Conservation (phyloP, 2,329 filamentous ascomycete species). For the Ophiostoma angusticollis region DNA sequence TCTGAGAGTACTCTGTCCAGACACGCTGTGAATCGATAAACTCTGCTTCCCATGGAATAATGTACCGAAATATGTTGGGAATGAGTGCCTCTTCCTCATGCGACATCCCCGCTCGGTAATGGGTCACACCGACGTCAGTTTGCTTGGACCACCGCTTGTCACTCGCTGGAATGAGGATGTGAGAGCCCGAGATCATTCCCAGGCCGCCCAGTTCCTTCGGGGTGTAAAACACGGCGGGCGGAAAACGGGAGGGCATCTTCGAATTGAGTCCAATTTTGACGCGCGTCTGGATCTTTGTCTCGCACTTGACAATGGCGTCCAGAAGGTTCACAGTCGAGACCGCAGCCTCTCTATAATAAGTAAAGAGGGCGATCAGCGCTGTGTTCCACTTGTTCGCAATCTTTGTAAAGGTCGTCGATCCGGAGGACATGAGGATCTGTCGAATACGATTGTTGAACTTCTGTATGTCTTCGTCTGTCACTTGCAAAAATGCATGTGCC, state of each 20-base stretch:
- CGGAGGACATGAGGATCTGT: constrained; percentile 97
- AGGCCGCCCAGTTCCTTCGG: constrained; percentile 94
- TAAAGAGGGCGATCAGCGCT: constrained; percentile 89
- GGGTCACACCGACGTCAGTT: constrained; percentile 91
- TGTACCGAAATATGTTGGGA: constrained; percentile 98
- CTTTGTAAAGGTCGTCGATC: constrained; percentile 98
- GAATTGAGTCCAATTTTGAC: constrained; percentile 98
- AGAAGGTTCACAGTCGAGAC: constrained; percentile 89
- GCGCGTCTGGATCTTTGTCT: constrained; percentile 97
- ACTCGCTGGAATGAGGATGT: constrained; percentile 92
- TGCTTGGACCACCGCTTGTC: constrained; percentile 99
- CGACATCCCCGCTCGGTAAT: constrained; percentile 95
- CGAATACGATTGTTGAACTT: constrained; percentile 99
- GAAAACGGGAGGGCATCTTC: constrained; percentile 98
- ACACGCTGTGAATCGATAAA: constrained; percentile 98
- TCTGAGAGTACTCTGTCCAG: constrained; percentile 98
- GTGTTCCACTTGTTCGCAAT: constrained; percentile 99
- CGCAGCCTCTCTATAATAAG: constrained; percentile 94
- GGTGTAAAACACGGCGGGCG: constrained; percentile 95
- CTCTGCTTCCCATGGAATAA: constrained; percentile 97
- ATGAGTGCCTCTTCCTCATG: constrained; percentile 97
- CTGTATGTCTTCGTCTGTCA: constrained; percentile 93
- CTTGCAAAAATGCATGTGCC: constrained; percentile 92
- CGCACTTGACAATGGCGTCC: constrained; percentile 97
- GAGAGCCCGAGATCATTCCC: constrained; percentile 97